Evolutionary conservation across 2,329 filamentous ascomycete species (phyloP).

Genomic region (Metarhizium album): DNA sequence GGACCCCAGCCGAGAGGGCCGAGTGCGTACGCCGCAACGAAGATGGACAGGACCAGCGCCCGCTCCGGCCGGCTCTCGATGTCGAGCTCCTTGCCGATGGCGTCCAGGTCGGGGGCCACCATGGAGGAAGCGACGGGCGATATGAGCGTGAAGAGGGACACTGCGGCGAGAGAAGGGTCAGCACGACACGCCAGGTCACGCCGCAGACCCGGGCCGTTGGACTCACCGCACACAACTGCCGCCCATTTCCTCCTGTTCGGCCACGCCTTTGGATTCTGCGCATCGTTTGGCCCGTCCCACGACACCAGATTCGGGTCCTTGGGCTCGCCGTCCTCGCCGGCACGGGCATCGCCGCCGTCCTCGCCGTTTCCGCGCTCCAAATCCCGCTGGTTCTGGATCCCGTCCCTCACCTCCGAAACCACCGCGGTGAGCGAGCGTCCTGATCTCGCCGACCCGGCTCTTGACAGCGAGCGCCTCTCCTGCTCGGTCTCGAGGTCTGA

Average conservation of each 20-base stretch:
- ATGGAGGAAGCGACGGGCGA: constrained; percentile 49
- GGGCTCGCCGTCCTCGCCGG: neutral
- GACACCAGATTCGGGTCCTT: constrained; percentile 29
- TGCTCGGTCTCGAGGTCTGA: constrained; percentile 1
- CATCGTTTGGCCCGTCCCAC: constrained; percentile 43
- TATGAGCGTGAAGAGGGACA: constrained; percentile 48
- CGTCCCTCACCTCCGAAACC: constrained; percentile 29
- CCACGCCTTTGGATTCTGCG: constrained; percentile 46
- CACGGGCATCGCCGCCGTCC: constrained; percentile 13
- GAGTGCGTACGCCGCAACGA: constrained; percentile 36
- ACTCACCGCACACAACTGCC: constrained; percentile 31
- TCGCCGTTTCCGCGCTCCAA: constrained; percentile 19
- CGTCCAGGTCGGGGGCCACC: constrained; percentile 38
- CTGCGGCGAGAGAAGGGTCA: constrained; percentile 6
- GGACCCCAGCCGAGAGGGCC: constrained; percentile 54
- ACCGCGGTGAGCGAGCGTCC: constrained; percentile 18
- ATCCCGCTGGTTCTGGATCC: constrained; percentile 23
- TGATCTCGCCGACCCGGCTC: neutral
- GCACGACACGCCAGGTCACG: neutral
- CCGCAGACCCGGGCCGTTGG: too few species aligned
- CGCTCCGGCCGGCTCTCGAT: constrained; percentile 34
- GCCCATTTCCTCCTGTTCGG: constrained; percentile 43
- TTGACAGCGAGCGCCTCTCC: neutral
- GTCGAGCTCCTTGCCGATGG: constrained; percentile 42
- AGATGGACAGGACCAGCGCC: constrained; percentile 32